Conservation (phyloP, 768 basidiomycete genomes). For the Pleurotus pulmonarius region DNA sequence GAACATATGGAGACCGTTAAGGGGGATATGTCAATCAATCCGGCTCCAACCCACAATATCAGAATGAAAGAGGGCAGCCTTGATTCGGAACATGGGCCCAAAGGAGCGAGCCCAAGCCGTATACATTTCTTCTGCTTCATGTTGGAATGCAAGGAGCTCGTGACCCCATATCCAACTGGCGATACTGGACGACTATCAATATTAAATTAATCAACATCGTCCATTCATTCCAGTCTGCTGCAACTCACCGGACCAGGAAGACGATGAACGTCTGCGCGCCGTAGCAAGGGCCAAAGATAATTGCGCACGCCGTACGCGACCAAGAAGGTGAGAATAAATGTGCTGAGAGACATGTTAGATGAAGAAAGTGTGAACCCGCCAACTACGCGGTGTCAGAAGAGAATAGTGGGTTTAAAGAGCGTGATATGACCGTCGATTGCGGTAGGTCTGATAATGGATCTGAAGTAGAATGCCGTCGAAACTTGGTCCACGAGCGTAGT, state of each 20-base stretch:
- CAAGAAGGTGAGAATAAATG: conserved; percentile 9
- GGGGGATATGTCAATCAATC: too few species aligned
- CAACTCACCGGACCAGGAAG: conserved; percentile 19
- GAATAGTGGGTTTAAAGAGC: neutral
- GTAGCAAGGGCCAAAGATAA: neutral
- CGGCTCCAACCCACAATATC: conserved; percentile 26
- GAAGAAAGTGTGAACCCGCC: neutral
- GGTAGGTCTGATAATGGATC: neutral
- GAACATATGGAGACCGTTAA: too few species aligned
- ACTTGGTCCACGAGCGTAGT: neutral
- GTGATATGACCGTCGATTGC: neutral
- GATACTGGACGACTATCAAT: conserved; percentile 14
- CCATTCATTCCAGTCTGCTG: neutral
- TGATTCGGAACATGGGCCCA: conserved; percentile 32
- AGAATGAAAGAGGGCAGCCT: conserved; percentile 31
- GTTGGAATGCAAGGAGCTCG: conserved; percentile 28
- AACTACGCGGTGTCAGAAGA: neutral
- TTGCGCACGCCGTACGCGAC: conserved; percentile 4
- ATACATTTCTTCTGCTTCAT: conserved; percentile 28
- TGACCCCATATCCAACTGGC: conserved; percentile 33
- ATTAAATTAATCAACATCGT: neutral
- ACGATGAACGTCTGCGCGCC: conserved; percentile 10
- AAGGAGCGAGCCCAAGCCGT: conserved; percentile 26
- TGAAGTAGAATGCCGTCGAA: neutral
- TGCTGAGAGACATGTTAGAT: conserved; percentile 2